Evolutionary conservation across 495 filamentous ascomycete genomes (phyloP), one percentile per base, ranked within the genome.

Genomic region (Penicillium egyptiacum): DNA sequence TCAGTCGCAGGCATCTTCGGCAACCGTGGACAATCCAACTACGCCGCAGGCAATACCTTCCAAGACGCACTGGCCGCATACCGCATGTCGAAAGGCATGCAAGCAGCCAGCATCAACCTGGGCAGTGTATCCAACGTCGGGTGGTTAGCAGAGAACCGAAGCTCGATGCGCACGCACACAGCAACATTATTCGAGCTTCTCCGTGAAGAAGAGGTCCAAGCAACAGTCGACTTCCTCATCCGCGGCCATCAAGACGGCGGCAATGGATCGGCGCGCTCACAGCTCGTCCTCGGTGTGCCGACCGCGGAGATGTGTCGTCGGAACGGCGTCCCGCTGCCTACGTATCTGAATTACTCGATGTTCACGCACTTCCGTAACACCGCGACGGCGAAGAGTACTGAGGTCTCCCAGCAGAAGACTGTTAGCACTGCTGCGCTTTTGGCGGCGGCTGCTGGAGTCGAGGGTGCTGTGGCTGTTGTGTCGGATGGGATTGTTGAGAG

Each of bases 51-150:
- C 23, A 75, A 75, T n/a, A 73, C 73, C 0, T 79, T 72, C 47
- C 72, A 76, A 59, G 76, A 79, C 39, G 68, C 64, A 0, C 62
- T 79, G 1, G 75, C 75, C 5, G 64, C 62, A 1, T 66, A 72
- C 41, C 72, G 73, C 4, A 56, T 60, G 30, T 39, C 58, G 0
- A 56, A 42, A 5, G 70, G 70, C 1, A 50, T 66, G 54, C 64
- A 57, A 2, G 67, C 63, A 19, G 60, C 79, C 1, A 79, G 77
- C 17, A 70, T 88, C 26, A 79, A 84, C 43, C 69, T 88, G 0
- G 83, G 79, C 9, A 75, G 79, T 26, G 79, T 86, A 11, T 76
- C 76, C 0, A 81, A 77, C 44, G 77, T 81, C 0, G 83, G 83
- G 17, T 84, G 83, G 74, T 72, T 84, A 61, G 81, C 57, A 40